Percentiles rank a stretch among this genome's conserved stretches.
Evolutionary conservation across 1,139 yeast species (phyloP).

Genomic region (Hemisphaericaspora xylofermentans): DNA sequence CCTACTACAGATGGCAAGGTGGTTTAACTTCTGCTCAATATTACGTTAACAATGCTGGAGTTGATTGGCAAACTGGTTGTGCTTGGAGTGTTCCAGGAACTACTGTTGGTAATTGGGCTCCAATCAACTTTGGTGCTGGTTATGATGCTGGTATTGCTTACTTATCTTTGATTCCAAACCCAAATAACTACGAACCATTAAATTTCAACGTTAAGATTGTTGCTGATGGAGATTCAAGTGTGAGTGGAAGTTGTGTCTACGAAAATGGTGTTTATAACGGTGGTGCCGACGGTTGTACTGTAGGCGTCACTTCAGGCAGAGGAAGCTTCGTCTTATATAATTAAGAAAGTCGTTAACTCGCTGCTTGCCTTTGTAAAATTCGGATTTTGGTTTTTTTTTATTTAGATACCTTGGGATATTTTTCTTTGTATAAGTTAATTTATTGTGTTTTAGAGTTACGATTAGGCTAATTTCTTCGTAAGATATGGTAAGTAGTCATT

Average conservation of each 20-base stretch:
- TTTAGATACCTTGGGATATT: not conserved
- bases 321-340: slow-evolving; percentile 69
- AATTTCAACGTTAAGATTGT: slow-evolving; percentile 87
- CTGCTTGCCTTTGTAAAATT: slow-evolving; percentile 1
- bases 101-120: slow-evolving; percentile 97
- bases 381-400: not conserved
- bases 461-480: too few species aligned
- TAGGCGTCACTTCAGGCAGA: slow-evolving; percentile 76
- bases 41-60: slow-evolving; percentile 97
- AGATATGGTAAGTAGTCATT: too few species aligned
- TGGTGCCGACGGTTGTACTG: slow-evolving; percentile 87
- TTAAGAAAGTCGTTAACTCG: not conserved
- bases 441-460: not conserved
- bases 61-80: slow-evolving; percentile 84
- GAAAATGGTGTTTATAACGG: slow-evolving; percentile 77
- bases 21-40: slow-evolving; percentile 88
- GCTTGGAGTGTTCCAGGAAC: slow-evolving; percentile 83
- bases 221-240: slow-evolving; percentile 58
- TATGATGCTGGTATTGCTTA: slow-evolving; percentile 74
- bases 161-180: slow-evolving; percentile 92
- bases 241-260: slow-evolving; percentile 79
- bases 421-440: slow-evolving; percentile 3
- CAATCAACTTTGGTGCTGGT: slow-evolving; percentile 93
- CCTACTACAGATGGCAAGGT: slow-evolving; percentile 82
- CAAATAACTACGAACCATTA: slow-evolving; percentile 75